Evolutionary conservation across 306 rosid species (phyloP), one percentile per base, ranked within the genome.

Genomic region (Chamaecrista fasciculata): DNA sequence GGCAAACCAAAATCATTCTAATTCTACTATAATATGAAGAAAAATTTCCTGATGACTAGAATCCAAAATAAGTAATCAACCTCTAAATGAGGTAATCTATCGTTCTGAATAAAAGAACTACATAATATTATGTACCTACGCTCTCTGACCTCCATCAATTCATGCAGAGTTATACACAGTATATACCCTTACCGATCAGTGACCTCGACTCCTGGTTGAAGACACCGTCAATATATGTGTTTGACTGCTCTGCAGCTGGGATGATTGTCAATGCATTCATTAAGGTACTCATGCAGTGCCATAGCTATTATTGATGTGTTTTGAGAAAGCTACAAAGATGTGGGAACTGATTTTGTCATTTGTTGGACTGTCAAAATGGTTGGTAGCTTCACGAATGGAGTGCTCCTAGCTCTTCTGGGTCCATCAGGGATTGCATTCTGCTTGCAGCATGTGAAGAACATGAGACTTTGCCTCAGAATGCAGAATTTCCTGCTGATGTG

Each of bases 391-490:
- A 85, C 63, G 93, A 95, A 49, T 84, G 85, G 86, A 77, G 77
- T 83, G 79, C 91, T 62, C 72, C 96, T 67, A 83, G 85, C 82
- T 52, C 93, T 15, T 71, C 96, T 61, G 96, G 95, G 68, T 64
- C 95, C 62, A 39, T 91, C 52, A 87, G 95, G 84, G 99, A 95
- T 84, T 91, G 97, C 78, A 95, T 95, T 74, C 79, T 95, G 72
- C 99, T 95, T 80, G 99, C 97, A 6, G 95, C 99, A 40, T 91
- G 99, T 82, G 97, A 91, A 84, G 87, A 95, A 34, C 97, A 95
- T 1, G 99, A 95, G 73, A 91, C 97, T 66, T 96, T 95, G 69
- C 99, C 99, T 11, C 97, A 91, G 77, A 95, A 96, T 88, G 91
- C 87, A 70, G 99, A 95, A 78, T 95, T 95, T 82, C 99, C 97